Base-by-base conservation (phyloP, 768 basidiomycete genomes). In the Arthromyces matolae region DNA sequence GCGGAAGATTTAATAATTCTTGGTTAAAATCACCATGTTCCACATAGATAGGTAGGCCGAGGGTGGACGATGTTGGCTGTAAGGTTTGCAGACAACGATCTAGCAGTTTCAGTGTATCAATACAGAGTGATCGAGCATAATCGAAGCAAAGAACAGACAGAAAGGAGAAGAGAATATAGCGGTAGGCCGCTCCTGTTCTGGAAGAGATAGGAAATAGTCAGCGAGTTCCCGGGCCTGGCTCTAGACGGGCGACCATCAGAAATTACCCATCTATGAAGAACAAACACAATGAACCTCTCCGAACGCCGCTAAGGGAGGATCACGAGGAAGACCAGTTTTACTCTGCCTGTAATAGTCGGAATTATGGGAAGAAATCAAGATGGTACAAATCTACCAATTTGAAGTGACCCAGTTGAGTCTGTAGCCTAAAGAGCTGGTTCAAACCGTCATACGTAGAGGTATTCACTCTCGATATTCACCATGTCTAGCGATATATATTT, bases 51-150 rank as follows among this genome's bases (percentile, higher is more conserved):
- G 90, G 88, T 3, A 91, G 51, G 12, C 71, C 68, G 16, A 93
- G 71, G 0, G 79, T 77, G 31, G 69, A 62, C 13, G 91, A 78
- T 3, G 75, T 67, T 2, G 91, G 89, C 25, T 75, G 70, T 1
- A 84, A 68, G 0, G 91, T 93, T 61, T 93, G 90, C 19, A 93
- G 70, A 63, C 91, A 93, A n/a, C 91, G 86, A 67, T 93, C 89
- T 91, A 55, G 28, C 27, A 10, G 25, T 36, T 34, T 40, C 35
- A 35, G 32, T 39, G n/a, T n/a, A n/a, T n/a, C n/a, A n/a, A n/a
- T n/a, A n/a, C n/a, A n/a, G n/a, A 4, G 35, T 31, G 7, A 37
- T 42, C n/a, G 5, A 18, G 24, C 24, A 31, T 38, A 20, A 19
- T 19, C n/a, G n/a, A n/a, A n/a, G n/a, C n/a, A n/a, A 40, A 16